These are phyloP conservation scores for Cryptosporidium tyzzeri DNA, from an alignment of 169 alveolate genomes.

Conservation along the genomic window DNA sequence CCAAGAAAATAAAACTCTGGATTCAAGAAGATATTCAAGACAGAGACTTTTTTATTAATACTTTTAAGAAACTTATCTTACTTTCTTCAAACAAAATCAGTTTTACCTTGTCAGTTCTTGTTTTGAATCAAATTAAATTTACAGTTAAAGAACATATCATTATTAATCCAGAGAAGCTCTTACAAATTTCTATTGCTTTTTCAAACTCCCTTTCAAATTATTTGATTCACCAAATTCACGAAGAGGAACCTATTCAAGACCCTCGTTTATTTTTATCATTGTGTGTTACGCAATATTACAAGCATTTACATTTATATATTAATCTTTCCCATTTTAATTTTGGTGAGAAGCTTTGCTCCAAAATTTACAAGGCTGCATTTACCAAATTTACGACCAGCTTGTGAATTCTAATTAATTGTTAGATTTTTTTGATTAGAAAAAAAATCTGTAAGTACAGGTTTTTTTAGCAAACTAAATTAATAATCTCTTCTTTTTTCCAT, in stretches of 20 bases:
- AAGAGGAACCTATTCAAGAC: constrained; percentile 5
- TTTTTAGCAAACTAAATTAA: too few relatives aligned
- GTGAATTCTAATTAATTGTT: background rate
- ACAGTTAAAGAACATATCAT: constrained; percentile 3
- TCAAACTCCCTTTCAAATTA: background rate
- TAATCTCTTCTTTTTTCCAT: background rate
- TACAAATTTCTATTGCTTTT: background rate
- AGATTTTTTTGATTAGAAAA: background rate
- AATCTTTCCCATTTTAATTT: constrained; percentile 12
- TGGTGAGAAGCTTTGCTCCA: constrained; percentile 4
- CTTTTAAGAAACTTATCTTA: background rate
- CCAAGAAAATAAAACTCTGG: constrained; percentile 18
- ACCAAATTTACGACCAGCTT: background rate
- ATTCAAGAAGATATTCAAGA: constrained; percentile 9
- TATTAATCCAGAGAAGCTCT: background rate
- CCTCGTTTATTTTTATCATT: background rate
- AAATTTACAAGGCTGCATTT: background rate
- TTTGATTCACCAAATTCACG: background rate
- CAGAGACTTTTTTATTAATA: background rate
- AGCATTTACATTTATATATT: constrained; percentile 3
- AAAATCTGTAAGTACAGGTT: background rate
- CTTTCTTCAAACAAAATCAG: background rate
- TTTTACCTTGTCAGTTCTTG: constrained; percentile 25
- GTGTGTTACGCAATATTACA: background rate
- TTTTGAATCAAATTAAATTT: constrained; percentile 9